Evolutionary conservation across 2,329 filamentous ascomycete species (phyloP), one percentile per base, ranked within the genome.

Genomic region (Neoascochyta sp.): DNA sequence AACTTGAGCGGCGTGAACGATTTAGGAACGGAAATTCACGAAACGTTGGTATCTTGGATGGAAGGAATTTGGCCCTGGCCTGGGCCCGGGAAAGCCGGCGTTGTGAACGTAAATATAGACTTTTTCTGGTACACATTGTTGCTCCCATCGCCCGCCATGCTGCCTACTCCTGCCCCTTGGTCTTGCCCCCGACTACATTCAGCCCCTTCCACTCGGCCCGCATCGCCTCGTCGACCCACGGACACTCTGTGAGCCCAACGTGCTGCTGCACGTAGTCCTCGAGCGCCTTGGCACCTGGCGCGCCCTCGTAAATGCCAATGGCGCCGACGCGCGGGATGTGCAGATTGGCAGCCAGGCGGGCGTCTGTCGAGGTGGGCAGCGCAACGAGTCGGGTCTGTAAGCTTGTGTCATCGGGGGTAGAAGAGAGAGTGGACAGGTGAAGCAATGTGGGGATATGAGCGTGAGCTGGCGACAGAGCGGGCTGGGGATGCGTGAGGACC

Each of bases 261-360:
- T 67, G 64, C 19, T 70, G 62, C 16, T 67, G 59, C 1, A 78
- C 69, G 43, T 78, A 75, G 4, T 78, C 69, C 14, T 80, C 53
- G 7, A 87, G 54, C 1, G 74, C 68, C 27, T 69, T 69, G 0
- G 75, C 69, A 22, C 75, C 71, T 0, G 79, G 78, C 1, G 80
- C 77, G 20, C 65, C 71, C 5, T 67, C 65, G 12, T 68, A 58
- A 5, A 87, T 55, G 1, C 74, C 83, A 17, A 87, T 63, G 13
- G 79, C 78, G 1, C 80, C 83, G 1, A 79, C 78, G 18, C 80
- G 71, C 1, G 79, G 76, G 7, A 86, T 68, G 2, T 75, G 75
- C 3, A 86, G 65, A 12, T 69, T 69, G 16, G 64, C 57, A 26
- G 74, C 74, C 10, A 87, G 60, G 9, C 71, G 70, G 10, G 74